Evolutionary conservation across 2,329 filamentous ascomycete species (phyloP).

Genomic region (Pestalotiopsis sp.): DNA sequence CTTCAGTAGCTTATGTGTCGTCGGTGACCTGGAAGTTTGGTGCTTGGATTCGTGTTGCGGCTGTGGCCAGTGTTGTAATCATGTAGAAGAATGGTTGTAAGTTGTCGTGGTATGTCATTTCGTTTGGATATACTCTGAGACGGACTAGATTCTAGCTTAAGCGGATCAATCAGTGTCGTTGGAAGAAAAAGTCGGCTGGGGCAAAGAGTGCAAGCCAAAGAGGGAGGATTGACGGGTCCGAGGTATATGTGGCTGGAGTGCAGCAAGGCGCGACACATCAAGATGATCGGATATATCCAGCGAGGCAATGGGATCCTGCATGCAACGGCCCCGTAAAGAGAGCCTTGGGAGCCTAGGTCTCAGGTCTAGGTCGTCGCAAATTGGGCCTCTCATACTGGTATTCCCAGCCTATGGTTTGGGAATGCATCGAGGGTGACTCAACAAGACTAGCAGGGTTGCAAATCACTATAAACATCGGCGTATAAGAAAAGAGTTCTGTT

Average conservation of each 20-base stretch:
- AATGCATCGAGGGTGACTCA: slow-evolving; percentile 28
- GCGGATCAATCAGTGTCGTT: slow-evolving; percentile 20
- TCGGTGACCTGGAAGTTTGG: slow-evolving; percentile 20
- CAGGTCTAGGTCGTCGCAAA: slow-evolving; percentile 25
- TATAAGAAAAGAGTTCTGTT: slow-evolving; percentile 20
- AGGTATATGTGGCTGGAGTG: slow-evolving; percentile 21
- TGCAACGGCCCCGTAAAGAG: background rate
- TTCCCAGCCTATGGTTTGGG: slow-evolving; percentile 21
- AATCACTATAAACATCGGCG: slow-evolving; percentile 31
- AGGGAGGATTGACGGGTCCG: slow-evolving; percentile 19
- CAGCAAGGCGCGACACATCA: slow-evolving; percentile 14
- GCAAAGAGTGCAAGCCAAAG: background rate
- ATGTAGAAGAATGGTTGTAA: background rate
- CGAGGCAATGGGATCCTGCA: slow-evolving; percentile 1
- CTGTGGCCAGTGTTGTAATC: background rate
- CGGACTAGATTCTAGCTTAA: background rate
- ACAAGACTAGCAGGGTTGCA: slow-evolving; percentile 28
- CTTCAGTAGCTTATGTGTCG: slow-evolving; percentile 17
- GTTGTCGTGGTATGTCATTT: slow-evolving; percentile 12
- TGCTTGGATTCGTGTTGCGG: background rate
- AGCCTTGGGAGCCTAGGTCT: slow-evolving; percentile 16
- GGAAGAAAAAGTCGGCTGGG: slow-evolving; percentile 6
- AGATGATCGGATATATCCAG: slow-evolving; percentile 11
- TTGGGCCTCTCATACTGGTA: slow-evolving; percentile 15
- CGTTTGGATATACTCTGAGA: background rate